Percentiles rank a stretch among this genome's conserved stretches.
phyloP scores from a whole-genome alignment of 2,329 filamentous ascomycete genomes.

The Domatiomyces catenatus region DNA sequence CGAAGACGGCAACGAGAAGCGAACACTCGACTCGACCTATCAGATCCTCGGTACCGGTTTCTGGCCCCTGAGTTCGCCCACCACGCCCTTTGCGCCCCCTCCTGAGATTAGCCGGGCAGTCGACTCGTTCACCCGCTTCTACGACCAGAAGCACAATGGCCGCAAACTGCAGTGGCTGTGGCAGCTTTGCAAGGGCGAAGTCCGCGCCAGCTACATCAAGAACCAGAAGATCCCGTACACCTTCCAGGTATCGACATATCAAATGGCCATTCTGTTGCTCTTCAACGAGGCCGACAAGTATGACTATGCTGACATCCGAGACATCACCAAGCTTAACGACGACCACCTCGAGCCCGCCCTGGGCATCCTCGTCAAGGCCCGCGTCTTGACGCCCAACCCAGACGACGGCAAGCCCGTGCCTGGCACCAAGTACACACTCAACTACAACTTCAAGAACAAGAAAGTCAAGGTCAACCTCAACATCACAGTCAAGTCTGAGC shows the following conservation, averaged over 20 bases:
- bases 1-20: constrained; percentile 49
- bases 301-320: constrained; percentile 73
- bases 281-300: constrained; percentile 86
- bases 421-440: constrained; percentile 67
- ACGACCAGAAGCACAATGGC: constrained; percentile 91
- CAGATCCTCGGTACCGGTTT: constrained; percentile 91
- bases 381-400: constrained; percentile 60
- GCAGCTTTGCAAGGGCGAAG: constrained; percentile 95
- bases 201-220: constrained; percentile 87
- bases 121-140: constrained; percentile 79
- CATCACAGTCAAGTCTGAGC: constrained; percentile 82
- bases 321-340: constrained; percentile 60
- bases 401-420: constrained; percentile 61
- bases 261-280: constrained; percentile 87
- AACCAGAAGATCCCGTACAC: constrained; percentile 81
- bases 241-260: constrained; percentile 93
- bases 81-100: constrained; percentile 76
- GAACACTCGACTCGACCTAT: constrained; percentile 69
- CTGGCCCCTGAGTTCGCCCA: constrained; percentile 82
- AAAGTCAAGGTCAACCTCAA: constrained; percentile 96
- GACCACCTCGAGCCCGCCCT: constrained; percentile 81
- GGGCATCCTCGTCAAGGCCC: constrained; percentile 78
- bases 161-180: constrained; percentile 96
- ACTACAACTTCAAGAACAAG: constrained; percentile 95
- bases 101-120: constrained; percentile 72